phyloP scores from a whole-genome alignment of 805 yeast genomes.

The Starmerella floricola region DNA sequence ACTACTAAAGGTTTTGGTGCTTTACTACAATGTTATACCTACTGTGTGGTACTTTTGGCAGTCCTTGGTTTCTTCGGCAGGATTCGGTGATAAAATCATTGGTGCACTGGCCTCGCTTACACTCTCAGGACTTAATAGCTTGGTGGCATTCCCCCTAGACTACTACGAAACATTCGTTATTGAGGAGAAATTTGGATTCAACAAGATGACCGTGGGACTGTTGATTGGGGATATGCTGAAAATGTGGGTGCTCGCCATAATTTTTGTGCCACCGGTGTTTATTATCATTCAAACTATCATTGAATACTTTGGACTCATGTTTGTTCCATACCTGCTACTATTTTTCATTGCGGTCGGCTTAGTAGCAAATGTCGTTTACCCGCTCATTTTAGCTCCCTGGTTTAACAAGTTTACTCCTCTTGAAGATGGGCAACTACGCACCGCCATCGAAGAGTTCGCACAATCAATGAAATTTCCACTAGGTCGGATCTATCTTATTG shows the following conservation, averaged over 20 bases:
- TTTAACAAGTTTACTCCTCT: constrained; percentile 87
- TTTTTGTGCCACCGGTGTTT: constrained; percentile 59
- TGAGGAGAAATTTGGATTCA: constrained; percentile 89
- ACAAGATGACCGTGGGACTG: constrained; percentile 63
- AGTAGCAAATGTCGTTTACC: constrained; percentile 60
- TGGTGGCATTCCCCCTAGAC: constrained; percentile 53
- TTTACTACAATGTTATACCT: constrained; percentile 51
- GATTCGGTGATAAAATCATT: constrained; percentile 30
- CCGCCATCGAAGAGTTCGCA: constrained; percentile 71
- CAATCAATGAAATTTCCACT: constrained; percentile 69
- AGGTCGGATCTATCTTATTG: constrained; percentile 73
- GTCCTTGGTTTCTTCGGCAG: constrained; percentile 14
- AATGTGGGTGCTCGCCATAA: constrained; percentile 39
- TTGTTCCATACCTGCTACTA: constrained; percentile 66
- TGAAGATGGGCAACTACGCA: constrained; percentile 77
- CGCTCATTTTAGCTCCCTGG: constrained; percentile 79
- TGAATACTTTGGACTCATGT: constrained; percentile 64
- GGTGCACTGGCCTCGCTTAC: constrained; percentile 5
- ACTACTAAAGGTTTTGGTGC: constrained; percentile 23
- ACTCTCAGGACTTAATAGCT: constrained; percentile 35
- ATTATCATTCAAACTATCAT: constrained; percentile 71
- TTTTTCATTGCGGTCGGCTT: constrained; percentile 63
- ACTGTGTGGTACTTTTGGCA: constrained; percentile 43
- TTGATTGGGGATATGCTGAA: constrained; percentile 69
- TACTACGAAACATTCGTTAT: constrained; percentile 74